phyloP scores from a whole-genome alignment of 495 filamentous ascomycete species.

The Trichoderma reesei region DNA sequence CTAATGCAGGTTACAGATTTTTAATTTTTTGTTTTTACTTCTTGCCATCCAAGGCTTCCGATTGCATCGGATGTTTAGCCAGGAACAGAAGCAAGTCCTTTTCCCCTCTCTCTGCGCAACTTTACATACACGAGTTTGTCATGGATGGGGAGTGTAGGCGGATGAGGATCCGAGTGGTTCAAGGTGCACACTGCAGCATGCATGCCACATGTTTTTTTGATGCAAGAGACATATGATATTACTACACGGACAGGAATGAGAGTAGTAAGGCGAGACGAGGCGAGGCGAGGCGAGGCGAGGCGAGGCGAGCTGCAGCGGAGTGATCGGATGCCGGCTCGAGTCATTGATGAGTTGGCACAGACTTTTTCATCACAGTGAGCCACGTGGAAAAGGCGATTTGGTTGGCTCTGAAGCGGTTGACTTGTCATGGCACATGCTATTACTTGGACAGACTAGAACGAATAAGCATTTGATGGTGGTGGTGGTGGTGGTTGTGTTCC shows the following conservation, averaged over 20 bases:
- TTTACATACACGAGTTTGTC: neutral
- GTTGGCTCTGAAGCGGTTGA: neutral
- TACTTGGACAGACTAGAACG: too few relatives aligned
- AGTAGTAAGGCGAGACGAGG: neutral
- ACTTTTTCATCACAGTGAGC: neutral
- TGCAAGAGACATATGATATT: too few relatives aligned
- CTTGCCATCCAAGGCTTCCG: neutral
- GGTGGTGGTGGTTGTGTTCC: neutral
- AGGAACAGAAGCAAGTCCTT: neutral
- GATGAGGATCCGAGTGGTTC: neutral
- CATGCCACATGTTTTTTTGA: neutral
- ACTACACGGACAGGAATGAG: neutral
- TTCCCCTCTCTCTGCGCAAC: neutral
- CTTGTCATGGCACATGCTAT: neutral
- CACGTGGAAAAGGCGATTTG: neutral
- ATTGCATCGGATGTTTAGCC: neutral
- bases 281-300: neutral
- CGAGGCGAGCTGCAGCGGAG: neutral
- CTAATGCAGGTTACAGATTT: neutral
- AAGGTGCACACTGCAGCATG: neutral
- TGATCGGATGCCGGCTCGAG: neutral
- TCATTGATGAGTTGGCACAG: constrained; percentile 4
- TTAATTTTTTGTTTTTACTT: neutral
- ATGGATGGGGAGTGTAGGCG: neutral
- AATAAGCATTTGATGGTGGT: too few relatives aligned